Conservation (phyloP, 1,139 yeast genomes). For the Protomyces gravidus region DNA sequence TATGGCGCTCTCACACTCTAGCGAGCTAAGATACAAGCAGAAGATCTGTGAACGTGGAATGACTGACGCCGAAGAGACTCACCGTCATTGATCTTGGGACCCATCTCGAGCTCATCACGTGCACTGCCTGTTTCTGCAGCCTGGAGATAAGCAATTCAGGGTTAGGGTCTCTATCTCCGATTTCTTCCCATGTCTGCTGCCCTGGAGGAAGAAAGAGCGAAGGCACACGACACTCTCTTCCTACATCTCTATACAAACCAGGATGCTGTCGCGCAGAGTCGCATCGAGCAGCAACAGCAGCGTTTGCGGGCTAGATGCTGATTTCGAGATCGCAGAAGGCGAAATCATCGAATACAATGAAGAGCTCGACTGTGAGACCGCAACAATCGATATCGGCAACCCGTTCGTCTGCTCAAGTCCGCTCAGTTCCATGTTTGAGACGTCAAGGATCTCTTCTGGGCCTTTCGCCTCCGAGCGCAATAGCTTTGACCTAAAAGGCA, state of each 20-base stretch:
- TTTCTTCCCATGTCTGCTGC: no score
- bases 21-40: no score
- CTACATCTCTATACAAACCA: background rate
- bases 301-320: background rate
- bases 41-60: no score
- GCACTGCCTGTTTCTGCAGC: no score
- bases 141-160: no score
- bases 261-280: background rate
- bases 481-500: constrained; percentile 1
- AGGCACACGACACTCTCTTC: background rate
- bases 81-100: no score
- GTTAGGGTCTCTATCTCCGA: no score
- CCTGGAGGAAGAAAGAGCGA: background rate
- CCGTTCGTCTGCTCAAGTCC: background rate
- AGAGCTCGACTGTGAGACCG: background rate
- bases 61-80: no score
- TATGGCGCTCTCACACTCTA: no score
- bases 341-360: background rate
- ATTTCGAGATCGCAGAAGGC: background rate
- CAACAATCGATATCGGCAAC: background rate
- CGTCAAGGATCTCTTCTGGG: background rate
- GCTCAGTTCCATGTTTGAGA: background rate
- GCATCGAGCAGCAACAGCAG: background rate
- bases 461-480: background rate
- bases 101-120: no score